A percentile compares a stretch with the other conserved stretches of the same genome.
Conservation (phyloP, 345 rosid genomes). For the Salix koriyanagi region DNA sequence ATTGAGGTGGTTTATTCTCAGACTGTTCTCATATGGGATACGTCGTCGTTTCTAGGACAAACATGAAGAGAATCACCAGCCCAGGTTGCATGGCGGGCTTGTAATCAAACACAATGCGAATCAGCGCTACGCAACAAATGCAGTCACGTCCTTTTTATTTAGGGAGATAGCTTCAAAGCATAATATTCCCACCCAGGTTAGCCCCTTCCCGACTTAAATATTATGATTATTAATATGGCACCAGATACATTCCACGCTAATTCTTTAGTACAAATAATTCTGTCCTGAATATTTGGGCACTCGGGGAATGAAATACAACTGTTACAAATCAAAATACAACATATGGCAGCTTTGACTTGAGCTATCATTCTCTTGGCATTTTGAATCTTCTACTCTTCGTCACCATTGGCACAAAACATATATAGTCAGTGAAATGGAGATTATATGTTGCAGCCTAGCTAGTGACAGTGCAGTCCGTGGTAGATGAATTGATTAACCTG, state of each 20-base stretch:
- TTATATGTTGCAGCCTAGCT: not conserved
- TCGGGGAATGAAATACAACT: not conserved
- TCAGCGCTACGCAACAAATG: slow-evolving; percentile 94
- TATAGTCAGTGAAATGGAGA: too few relatives aligned
- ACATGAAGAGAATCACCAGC: slow-evolving; percentile 96
- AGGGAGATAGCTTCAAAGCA: slow-evolving; percentile 75
- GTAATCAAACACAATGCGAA: slow-evolving; percentile 95
- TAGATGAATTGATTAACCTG: slow-evolving; percentile 5
- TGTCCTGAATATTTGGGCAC: not conserved
- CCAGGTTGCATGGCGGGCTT: slow-evolving; percentile 96
- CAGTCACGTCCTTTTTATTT: slow-evolving; percentile 77
- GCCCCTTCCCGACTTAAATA: not conserved
- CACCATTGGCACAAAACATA: not conserved
- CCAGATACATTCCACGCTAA: not conserved
- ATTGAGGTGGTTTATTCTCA: slow-evolving; percentile 4
- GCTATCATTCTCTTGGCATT: not conserved
- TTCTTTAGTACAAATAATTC: not conserved
- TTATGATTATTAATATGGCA: not conserved
- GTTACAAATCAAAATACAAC: not conserved
- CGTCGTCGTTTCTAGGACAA: slow-evolving; percentile 55
- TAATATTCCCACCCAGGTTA: slow-evolving; percentile 76
- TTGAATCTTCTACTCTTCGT: not conserved
- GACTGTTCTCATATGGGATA: slow-evolving; percentile 10
- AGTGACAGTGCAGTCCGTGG: not conserved
- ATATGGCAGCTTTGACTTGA: not conserved